Percentiles rank a stretch among this genome's conserved stretches.
Evolutionary conservation across 2,329 filamentous ascomycete species (phyloP).

Genomic region (Cyclaneusma minus): DNA sequence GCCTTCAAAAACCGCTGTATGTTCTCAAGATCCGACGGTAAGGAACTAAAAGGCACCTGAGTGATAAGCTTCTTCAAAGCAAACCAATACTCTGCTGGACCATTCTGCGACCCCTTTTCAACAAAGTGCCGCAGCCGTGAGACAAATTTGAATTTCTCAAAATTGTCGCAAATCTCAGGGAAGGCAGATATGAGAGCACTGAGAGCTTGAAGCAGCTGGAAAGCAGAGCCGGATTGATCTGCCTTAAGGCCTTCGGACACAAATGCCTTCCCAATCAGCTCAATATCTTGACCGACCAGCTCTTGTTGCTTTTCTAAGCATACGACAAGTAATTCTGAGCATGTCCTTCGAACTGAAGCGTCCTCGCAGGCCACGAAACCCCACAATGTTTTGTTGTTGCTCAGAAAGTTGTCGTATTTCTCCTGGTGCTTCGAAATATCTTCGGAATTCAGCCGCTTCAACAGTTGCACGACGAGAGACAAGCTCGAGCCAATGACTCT

Average conservation of each 20-base stretch:
- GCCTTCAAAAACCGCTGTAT: conserved; percentile 48
- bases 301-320: conserved; percentile 31
- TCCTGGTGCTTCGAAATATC: conserved; percentile 45
- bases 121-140: conserved; percentile 55
- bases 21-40: conserved; percentile 37
- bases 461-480: conserved; percentile 35
- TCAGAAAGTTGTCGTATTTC: conserved; percentile 51
- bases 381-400: conserved; percentile 47
- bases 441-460: conserved; percentile 28
- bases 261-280: conserved; percentile 40
- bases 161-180: too few species aligned
- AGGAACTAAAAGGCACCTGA: conserved; percentile 34
- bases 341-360: conserved; percentile 30
- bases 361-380: conserved; percentile 49
- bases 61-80: conserved; percentile 46
- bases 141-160: too few species aligned
- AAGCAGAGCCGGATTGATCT: conserved; percentile 58
- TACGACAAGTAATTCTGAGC: conserved; percentile 32
- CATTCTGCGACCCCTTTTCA: conserved; percentile 72
- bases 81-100: conserved; percentile 57
- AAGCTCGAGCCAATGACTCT: conserved; percentile 49
- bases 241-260: conserved; percentile 59
- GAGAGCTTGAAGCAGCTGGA: conserved; percentile 54
- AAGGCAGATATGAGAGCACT: conserved; percentile 46
- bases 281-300: conserved; percentile 31